These are phyloP conservation scores for Russula earlei DNA, from an alignment of 768 basidiomycete genomes.

Conservation along the genomic window DNA sequence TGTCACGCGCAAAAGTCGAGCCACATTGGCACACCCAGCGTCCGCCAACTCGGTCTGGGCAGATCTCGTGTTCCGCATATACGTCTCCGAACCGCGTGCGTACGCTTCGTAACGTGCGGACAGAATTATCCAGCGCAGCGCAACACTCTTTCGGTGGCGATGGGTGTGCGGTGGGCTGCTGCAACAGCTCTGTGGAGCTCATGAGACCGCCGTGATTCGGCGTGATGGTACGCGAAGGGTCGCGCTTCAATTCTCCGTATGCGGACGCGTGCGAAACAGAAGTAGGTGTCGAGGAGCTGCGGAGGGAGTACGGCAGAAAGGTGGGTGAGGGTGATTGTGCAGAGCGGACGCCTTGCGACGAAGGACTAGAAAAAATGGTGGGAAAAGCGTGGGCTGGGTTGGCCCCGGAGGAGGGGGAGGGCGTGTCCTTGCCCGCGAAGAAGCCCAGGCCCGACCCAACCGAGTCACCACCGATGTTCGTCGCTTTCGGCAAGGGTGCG, in stretches of 20 bases:
- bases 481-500: not conserved
- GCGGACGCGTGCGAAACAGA: not conserved
- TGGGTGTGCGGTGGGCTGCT: not conserved
- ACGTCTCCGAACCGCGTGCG: slow-evolving; percentile 10
- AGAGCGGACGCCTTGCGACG: not conserved
- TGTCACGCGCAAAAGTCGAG: slow-evolving; percentile 11
- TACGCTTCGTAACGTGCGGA: slow-evolving; percentile 7
- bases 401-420: not conserved
- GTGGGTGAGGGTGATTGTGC: not conserved
- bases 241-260: not conserved
- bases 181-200: not conserved
- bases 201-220: not conserved
- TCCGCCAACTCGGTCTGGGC: not conserved
- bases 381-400: not conserved
- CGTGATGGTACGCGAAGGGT: not conserved
- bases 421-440: not conserved
- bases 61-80: not conserved
- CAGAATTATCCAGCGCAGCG: not conserved
- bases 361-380: not conserved
- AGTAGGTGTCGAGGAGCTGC: not conserved
- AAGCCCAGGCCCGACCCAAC: not conserved
- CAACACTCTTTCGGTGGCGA: not conserved
- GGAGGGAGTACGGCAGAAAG: not conserved
- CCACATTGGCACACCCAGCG: slow-evolving; percentile 16
- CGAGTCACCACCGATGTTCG: not conserved